Evolutionary conservation across 192 early-diverging fungal species (phyloP), one percentile per base, ranked within the genome.

Genomic region (Gaertneriomyces sp.): DNA sequence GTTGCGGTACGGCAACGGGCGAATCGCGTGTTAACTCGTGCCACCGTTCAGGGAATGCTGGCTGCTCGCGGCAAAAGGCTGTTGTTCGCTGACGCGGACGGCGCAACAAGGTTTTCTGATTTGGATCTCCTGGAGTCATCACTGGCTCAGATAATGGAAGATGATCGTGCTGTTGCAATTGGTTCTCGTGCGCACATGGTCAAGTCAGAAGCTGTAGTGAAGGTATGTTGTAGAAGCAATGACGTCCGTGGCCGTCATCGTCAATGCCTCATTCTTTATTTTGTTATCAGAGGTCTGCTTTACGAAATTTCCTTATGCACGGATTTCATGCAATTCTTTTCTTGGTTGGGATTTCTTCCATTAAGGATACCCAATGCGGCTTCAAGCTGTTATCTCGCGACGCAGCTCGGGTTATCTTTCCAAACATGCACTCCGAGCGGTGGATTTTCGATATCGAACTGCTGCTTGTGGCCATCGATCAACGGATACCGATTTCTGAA

Each of bases 361-460:
- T 98, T 68, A 86, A 88, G 33, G 96, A 98, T 69, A 98, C 96
- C 9, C 96, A 98, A 72, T 98, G 96, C 73, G 96, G 96, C 5
- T 98, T 98, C 84, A 98, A 98, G 72, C 77, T 98, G 33, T 88
- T 96, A 60, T 90, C 90, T 0, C 86, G 96, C 14, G 69, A 74
- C 19, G 83, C 93, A 0, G 93, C 90, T 0, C 79, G 79, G 46
- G 67, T 72, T 40, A 88, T 98, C 44, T 93, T 94, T 64, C 84
- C 88, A 17, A 86, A 86, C 69, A 92, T 96, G 90, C 96, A 98
- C 58, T 92, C 93, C 3, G 91, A 95, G 68, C 81, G 96, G 20
- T 98, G 94, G 89, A 95, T 98, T 72, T 98, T 98, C 79, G 96
- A 98, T 72, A 92, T 98, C 58, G 96, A 98, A 75, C 76, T 94